Conservation (phyloP, 1,284 basidiomycete species). For the Tilletiopsis washingtonensis region DNA sequence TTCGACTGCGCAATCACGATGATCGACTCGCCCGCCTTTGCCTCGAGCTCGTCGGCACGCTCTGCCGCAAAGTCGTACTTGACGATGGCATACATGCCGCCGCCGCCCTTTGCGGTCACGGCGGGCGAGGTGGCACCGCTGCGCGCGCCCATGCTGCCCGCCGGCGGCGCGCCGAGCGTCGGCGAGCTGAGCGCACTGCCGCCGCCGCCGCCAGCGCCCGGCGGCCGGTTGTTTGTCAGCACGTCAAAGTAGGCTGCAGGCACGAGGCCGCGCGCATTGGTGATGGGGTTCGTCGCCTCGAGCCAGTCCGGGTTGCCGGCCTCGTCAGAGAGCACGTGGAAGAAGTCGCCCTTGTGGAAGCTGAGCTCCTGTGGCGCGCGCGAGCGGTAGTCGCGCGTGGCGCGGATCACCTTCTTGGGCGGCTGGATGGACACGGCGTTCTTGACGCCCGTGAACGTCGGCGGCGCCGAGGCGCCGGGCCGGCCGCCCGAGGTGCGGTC, state of each 20-base stretch:
- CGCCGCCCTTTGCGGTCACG: slow-evolving; percentile 36
- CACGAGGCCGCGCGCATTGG: slow-evolving; percentile 82
- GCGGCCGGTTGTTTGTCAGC: slow-evolving; percentile 33
- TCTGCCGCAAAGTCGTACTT: slow-evolving; percentile 92
- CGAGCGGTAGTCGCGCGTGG: slow-evolving; percentile 63
- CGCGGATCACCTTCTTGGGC: slow-evolving; percentile 91
- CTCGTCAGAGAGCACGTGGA: slow-evolving; percentile 79
- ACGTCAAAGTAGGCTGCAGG: slow-evolving; percentile 71
- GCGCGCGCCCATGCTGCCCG: slow-evolving; percentile 13
- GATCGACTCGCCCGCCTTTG: slow-evolving; percentile 85
- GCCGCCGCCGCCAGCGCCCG: slow-evolving; percentile 12
- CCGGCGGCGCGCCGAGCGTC: neutral
- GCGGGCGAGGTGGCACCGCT: slow-evolving; percentile 20
- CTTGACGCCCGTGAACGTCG: slow-evolving; percentile 26
- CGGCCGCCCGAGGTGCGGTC: slow-evolving; percentile 28
- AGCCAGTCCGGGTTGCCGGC: slow-evolving; percentile 49
- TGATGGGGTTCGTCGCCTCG: slow-evolving; percentile 63
- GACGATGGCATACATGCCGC: slow-evolving; percentile 71
- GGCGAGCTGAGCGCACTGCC: slow-evolving; percentile 8
- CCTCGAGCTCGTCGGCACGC: slow-evolving; percentile 89
- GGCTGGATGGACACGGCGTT: slow-evolving; percentile 51
- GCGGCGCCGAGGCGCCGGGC: slow-evolving; percentile 3
- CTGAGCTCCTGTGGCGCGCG: slow-evolving; percentile 76
- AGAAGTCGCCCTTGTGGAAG: slow-evolving; percentile 92
- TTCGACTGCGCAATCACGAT: slow-evolving; percentile 52